Base-by-base conservation (phyloP, 192 early-diverging fungal species). In the Coemansia sp. region DNA sequence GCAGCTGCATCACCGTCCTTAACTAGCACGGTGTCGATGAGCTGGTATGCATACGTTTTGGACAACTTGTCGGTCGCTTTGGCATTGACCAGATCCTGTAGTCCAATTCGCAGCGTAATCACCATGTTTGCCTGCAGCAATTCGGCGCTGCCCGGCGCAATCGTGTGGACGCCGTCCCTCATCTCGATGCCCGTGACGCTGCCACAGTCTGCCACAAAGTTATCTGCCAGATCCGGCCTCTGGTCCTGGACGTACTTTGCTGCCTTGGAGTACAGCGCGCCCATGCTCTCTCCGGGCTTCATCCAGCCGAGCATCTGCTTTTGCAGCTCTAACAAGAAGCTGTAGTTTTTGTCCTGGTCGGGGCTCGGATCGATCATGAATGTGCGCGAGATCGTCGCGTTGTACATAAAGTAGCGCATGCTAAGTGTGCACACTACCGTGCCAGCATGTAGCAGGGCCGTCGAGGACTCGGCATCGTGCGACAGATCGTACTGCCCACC, bases 111-210 rank as follows among this genome's bases (percentile, higher is more conserved):
- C 15, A 98, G 69, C 55, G 92, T 94, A 50, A 98, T 67, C 0
- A 93, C 87, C 94, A 97, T 97, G 43, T 90, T 92, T 1, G 86
- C 77, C 65, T 90, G 80, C 53, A 99, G 77, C 38, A 84, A 78
- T 59, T 85, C 82, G 30, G 68, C 58, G 70, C 89, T 92, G 61
- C 93, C 94, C n/a, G 85, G 64, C 35, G 84, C 86, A 52, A 99
- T 85, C 12, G 87, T 74, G 81, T 92, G 97, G 22, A 78, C 84
- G 11, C 90, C 86, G 67, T 99, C 98, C 41, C 91, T 84, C 66
- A 98, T 93, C 82, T 99, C 96, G 53, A 98, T 92, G 11, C 98
- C 98, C 61, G 93, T 98, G 24, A 71, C 89, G 74, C 88, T 94
- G 34, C 98, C 98, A 63, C 90, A 86, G 76, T 86, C 92, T 69